A percentile compares a stretch with the other conserved stretches of the same genome.
phyloP scores from a whole-genome alignment of 768 basidiomycete species.

The Termitomyces sp. region DNA sequence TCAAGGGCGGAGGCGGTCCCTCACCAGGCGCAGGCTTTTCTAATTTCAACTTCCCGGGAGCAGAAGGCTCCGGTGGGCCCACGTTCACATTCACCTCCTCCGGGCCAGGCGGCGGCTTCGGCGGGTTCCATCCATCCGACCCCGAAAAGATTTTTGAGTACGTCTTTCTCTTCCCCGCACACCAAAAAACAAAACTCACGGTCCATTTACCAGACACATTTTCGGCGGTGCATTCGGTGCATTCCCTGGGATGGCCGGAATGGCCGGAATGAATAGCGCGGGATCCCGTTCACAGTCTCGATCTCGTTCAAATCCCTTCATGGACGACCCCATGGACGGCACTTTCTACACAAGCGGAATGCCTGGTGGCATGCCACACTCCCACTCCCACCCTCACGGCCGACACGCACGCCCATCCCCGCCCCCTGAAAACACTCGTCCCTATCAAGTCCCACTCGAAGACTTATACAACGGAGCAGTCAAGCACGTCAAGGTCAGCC shows the following conservation, averaged over 20 bases:
- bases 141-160: slow-evolving; percentile 88
- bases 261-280: slow-evolving; percentile 30
- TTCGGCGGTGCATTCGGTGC: slow-evolving; percentile 31
- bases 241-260: slow-evolving; percentile 26
- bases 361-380: slow-evolving; percentile 50
- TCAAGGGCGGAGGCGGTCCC: slow-evolving; percentile 66
- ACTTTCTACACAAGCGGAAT: slow-evolving; percentile 32
- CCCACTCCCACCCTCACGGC: slow-evolving; percentile 7
- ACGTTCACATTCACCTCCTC: slow-evolving; percentile 53
- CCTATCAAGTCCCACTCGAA: slow-evolving; percentile 79
- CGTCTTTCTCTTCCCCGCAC: slow-evolving; percentile 24
- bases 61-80: slow-evolving; percentile 34
- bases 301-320: slow-evolving; percentile 21
- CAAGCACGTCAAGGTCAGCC: slow-evolving; percentile 85
- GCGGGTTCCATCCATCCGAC: slow-evolving; percentile 73
- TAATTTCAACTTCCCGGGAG: slow-evolving; percentile 41
- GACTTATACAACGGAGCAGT: slow-evolving; percentile 82
- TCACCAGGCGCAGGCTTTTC: slow-evolving; percentile 48
- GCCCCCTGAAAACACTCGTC: slow-evolving; percentile 65
- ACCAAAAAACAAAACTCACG: background rate
- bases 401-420: slow-evolving; percentile 22
- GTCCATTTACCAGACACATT: slow-evolving; percentile 39
- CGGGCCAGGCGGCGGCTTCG: slow-evolving; percentile 39
- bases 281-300: slow-evolving; percentile 20
- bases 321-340: slow-evolving; percentile 45